Evolutionary conservation across 192 early-diverging fungal species (phyloP).

Genomic region (Gonapodya sp.): DNA sequence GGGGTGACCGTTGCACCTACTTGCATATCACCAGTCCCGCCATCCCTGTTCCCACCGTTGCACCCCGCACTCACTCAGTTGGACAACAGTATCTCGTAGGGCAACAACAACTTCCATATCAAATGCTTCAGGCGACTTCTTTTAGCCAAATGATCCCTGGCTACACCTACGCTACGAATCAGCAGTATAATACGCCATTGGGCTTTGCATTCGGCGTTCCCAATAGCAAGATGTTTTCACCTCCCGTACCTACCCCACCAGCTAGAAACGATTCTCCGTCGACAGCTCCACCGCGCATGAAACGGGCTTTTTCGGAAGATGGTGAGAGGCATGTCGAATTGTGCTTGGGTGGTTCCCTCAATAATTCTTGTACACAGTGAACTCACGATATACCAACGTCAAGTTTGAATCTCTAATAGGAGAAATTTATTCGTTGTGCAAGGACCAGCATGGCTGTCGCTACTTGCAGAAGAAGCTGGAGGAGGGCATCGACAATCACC

Average conservation of each 20-base stretch:
- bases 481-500: slow-evolving; percentile 51
- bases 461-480: slow-evolving; percentile 81
- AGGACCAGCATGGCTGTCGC: slow-evolving; percentile 83
- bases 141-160: neutral
- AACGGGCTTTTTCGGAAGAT: neutral
- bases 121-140: neutral
- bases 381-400: slow-evolving; percentile 51
- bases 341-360: neutral
- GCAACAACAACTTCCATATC: slow-evolving; percentile 2
- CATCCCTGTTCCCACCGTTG: slow-evolving; percentile 4
- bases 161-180: neutral
- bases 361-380: neutral
- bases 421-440: slow-evolving; percentile 66
- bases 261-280: neutral
- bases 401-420: slow-evolving; percentile 60
- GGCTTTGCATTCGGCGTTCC: neutral
- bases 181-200: neutral
- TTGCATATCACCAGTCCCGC: slow-evolving; percentile 14
- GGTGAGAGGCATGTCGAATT: neutral
- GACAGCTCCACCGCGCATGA: neutral
- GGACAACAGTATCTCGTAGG: neutral
- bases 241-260: neutral
- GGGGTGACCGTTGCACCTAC: slow-evolving; percentile 20
- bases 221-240: neutral
- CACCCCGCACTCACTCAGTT: neutral